Conservation (phyloP, 2,329 filamentous ascomycete species). For the Didymosphaeria variabile region DNA sequence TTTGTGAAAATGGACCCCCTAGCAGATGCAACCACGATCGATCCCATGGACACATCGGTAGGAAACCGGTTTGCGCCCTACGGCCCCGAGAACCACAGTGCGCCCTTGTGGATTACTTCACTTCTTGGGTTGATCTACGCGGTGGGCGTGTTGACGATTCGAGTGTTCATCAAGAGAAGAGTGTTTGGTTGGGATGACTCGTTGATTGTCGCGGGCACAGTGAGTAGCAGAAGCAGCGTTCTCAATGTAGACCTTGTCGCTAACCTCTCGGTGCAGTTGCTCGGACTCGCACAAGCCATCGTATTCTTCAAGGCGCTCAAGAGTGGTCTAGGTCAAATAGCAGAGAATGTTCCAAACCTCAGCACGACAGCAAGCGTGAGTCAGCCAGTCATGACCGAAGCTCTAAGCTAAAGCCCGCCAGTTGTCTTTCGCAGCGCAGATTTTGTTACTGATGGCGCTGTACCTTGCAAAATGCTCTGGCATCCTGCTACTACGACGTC, state of each 20-base stretch:
- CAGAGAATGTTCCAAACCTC: slow-evolving; percentile 8
- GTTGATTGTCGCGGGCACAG: slow-evolving; percentile 21
- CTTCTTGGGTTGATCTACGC: slow-evolving; percentile 25
- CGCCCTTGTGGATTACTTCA: slow-evolving; percentile 22
- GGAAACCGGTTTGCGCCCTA: slow-evolving; percentile 24
- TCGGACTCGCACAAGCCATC: slow-evolving; percentile 15
- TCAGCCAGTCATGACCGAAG: not conserved
- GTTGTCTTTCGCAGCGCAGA: slow-evolving; percentile 23
- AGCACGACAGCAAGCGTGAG: not conserved
- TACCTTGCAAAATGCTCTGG: slow-evolving; percentile 27
- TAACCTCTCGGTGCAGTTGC: slow-evolving; percentile 14
- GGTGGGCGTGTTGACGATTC: slow-evolving; percentile 15
- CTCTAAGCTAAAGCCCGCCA: slow-evolving; percentile 7
- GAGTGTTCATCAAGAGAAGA: slow-evolving; percentile 23
- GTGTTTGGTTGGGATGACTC: slow-evolving; percentile 24
- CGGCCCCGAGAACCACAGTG: slow-evolving; percentile 22
- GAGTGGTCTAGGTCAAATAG: slow-evolving; percentile 12
- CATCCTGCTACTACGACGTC: slow-evolving; percentile 22
- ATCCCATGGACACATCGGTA: slow-evolving; percentile 22
- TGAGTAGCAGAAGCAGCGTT: slow-evolving; percentile 10
- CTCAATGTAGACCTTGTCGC: not conserved
- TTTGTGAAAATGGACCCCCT: slow-evolving; percentile 9
- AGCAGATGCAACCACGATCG: slow-evolving; percentile 11
- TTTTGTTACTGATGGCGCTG: slow-evolving; percentile 22
- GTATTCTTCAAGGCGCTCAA: slow-evolving; percentile 15